phyloP scores from a whole-genome alignment of 768 basidiomycete genomes.

The Auriscalpium orientale region DNA sequence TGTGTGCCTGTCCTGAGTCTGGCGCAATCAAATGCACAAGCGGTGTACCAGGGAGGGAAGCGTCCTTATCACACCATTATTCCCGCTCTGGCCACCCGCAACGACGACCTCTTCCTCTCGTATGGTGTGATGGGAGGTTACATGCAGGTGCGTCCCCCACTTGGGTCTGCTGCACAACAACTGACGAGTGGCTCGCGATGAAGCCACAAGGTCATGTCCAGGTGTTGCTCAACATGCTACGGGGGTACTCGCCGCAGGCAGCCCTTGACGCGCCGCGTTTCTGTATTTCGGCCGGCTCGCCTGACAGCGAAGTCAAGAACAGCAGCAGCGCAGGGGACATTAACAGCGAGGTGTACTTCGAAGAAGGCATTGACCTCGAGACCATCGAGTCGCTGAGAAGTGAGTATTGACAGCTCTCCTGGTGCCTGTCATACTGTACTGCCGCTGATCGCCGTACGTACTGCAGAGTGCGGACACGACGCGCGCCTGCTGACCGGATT shows the following conservation, averaged over 20 bases:
- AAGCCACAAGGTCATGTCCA: slow-evolving; percentile 96
- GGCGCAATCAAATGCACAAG: not conserved
- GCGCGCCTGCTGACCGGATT: slow-evolving; percentile 57
- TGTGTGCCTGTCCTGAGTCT: slow-evolving; percentile 19
- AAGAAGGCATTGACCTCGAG: slow-evolving; percentile 65
- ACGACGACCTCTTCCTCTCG: slow-evolving; percentile 76
- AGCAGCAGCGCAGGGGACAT: slow-evolving; percentile 50
- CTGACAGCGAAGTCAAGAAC: slow-evolving; percentile 44
- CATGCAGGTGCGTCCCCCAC: slow-evolving; percentile 54
- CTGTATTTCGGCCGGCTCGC: slow-evolving; percentile 84
- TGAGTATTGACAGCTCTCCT: slow-evolving; percentile 21
- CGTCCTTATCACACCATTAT: slow-evolving; percentile 92
- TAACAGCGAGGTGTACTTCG: slow-evolving; percentile 83
- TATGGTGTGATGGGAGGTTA: slow-evolving; percentile 92
- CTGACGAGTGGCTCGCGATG: not conserved
- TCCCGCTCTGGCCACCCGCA: slow-evolving; percentile 75
- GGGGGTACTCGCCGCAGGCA: slow-evolving; percentile 82
- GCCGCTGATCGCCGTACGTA: not conserved
- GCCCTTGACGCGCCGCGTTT: slow-evolving; percentile 93
- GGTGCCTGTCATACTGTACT: too few species aligned
- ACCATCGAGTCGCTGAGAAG: slow-evolving; percentile 64
- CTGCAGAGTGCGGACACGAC: slow-evolving; percentile 82
- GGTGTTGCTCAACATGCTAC: slow-evolving; percentile 82
- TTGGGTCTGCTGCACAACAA: too few species aligned
- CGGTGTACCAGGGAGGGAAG: slow-evolving; percentile 56